Base-by-base conservation (phyloP, 345 rosid species). In the Murraya paniculata region DNA sequence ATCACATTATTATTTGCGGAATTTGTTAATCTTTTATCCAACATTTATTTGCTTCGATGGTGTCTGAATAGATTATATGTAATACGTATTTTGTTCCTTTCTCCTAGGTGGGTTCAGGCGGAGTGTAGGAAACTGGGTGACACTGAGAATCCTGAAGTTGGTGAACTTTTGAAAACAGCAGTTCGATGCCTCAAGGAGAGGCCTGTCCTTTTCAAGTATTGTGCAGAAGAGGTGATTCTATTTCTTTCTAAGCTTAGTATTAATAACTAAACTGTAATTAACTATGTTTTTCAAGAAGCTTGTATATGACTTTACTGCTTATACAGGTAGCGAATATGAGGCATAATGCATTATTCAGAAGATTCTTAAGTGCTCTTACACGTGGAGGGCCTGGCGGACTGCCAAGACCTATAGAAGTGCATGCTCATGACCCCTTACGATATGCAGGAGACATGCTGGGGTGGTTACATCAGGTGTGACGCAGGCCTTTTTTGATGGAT, bases 321-420 rank as follows among this genome's bases (percentile, higher is more conserved):
- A 78, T 71, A 39, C 91, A 94, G 99, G 97, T 94, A 68, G 99
- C 98, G 31, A 97, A 97, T 80, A 85, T 94, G 93, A 93, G 99
- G 84, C 98, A 97, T 59, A 90, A 97, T 86, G 97, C 98, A 27
- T 84, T 97, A 61, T 94, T 97, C 87, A 94, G 98, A 88, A 87
- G 99, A 85, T 97, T 97, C 84, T 93, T 97, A 71, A 97, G 95
- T 77, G 99, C 99, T 79, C 98, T 97, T 72, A 97, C 99, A 61
- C 97, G 98, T 57, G 99, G 99, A 78, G 98, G 98, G 66, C 98
- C 97, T 48, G 95, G 98, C 68, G 98, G 99, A 80, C 82, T 93
- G 88, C 98, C 99, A 68, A 90, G 99, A 86, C 99, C 99, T 74
- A 97, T 97, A 68, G 99, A 97, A 89, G 99, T 96, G 83, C 99